Evolutionary conservation across 768 basidiomycete genomes (phyloP), one percentile per base, ranked within the genome.

Genomic region (Boletus rubropictus): DNA sequence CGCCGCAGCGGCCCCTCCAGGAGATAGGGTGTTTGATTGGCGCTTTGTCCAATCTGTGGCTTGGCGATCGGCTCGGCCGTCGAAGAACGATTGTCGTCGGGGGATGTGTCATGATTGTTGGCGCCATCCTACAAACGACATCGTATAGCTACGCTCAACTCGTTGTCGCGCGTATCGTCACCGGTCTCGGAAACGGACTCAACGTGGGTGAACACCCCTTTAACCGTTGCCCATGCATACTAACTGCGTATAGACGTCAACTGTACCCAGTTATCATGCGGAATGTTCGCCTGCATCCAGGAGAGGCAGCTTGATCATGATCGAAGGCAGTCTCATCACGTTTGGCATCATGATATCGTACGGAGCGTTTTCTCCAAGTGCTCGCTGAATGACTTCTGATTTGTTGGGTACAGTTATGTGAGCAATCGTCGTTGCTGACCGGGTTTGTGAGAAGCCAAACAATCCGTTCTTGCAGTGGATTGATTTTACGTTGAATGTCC

Each of bases 1-100:
- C 18, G 15, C 27, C 1, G 12, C 14, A 1, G 2, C 11, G 2
- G 3, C 6, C 24, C n/a, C 15, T 36, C 24, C 54, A 83, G 77
- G 80, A 83, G 69, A 69, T 83, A 20, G 82, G 83, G 6, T 84
- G 82, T 54, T 68, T 86, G 39, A 57, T 75, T 15, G 84, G 84
- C 6, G 81, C 82, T 4, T 57, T 86, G 34, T 78, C 78, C 1
- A 85, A 81, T 45, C 63, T 84, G 3, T 72, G 78, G 76, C 59
- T 83, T 20, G 71, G 82, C 7, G 83, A 86, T 64, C 62, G 62
- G 39, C 66, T 84, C 3, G 83, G 83, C 4, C 72, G 83, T 42
- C 72, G 78, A 29, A 71, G 69, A 40, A 79, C 80, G 2, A 84
- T 85, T 22, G 64, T 73, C 32, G 47, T 81, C 10, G 84, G 83